These are phyloP conservation scores for Harringtonia lauricola DNA, from an alignment of 2,329 filamentous ascomycete genomes.

Conservation along the genomic window DNA sequence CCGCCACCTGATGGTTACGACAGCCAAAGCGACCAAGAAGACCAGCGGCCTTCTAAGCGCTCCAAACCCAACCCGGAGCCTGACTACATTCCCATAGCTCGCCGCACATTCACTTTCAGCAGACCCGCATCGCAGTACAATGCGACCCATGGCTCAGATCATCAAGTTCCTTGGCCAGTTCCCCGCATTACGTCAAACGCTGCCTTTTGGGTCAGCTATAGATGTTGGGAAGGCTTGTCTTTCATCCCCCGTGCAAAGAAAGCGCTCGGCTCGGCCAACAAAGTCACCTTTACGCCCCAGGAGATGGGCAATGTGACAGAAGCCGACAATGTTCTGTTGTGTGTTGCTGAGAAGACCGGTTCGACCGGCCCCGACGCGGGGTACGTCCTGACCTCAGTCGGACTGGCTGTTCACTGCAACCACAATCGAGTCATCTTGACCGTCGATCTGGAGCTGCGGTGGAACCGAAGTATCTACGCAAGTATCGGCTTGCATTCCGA, in stretches of 20 bases:
- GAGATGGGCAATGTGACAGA: slow-evolving; percentile 1
- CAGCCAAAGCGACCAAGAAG: not conserved
- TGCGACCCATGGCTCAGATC: not conserved
- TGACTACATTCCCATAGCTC: slow-evolving; percentile 9
- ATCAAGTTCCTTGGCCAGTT: not conserved
- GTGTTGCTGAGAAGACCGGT: not conserved
- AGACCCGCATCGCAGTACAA: not conserved
- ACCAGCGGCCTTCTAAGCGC: slow-evolving; percentile 10
- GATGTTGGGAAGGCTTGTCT: not conserved
- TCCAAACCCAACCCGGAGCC: not conserved
- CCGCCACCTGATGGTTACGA: not conserved
- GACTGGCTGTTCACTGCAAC: slow-evolving; percentile 1
- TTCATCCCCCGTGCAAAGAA: not conserved
- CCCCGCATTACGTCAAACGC: not conserved
- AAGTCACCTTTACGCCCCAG: not conserved
- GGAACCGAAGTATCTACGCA: slow-evolving; percentile 17
- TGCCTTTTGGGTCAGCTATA: not conserved
- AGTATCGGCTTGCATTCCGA: slow-evolving; percentile 2
- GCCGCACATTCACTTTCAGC: slow-evolving; percentile 5
- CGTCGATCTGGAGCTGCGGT: slow-evolving; percentile 16
- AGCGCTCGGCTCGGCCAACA: not conserved
- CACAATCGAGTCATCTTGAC: not conserved
- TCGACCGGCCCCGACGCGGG: not conserved
- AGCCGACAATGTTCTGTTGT: not conserved
- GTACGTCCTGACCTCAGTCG: slow-evolving; percentile 8